A percentile compares a stretch with the other conserved stretches of the same genome.
These are phyloP conservation scores for Dorcoceras hygrometricum DNA, from an alignment of 257 asterid genomes.

Conservation along the genomic window DNA sequence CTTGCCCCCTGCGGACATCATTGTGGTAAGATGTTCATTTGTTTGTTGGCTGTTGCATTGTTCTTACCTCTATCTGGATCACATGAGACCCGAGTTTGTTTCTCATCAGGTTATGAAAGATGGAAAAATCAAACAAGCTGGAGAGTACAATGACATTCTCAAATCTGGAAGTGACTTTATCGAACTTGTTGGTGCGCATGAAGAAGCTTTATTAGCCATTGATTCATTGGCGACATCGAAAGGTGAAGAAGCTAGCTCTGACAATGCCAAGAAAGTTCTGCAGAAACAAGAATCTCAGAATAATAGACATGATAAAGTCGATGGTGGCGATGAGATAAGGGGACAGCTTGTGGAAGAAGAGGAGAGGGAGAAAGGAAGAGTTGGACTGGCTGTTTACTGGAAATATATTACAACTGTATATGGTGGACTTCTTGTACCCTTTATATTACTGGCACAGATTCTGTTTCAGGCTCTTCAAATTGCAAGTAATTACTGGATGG, in stretches of 20 bases:
- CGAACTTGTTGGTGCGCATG: constrained; percentile 91
- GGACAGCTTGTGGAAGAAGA: constrained; percentile 89
- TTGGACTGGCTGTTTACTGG: constrained; percentile 76
- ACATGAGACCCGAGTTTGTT: background rate
- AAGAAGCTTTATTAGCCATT: constrained; percentile 66
- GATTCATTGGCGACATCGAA: constrained; percentile 36
- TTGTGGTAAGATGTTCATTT: constrained; percentile 54
- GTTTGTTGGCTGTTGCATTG: constrained; percentile 6
- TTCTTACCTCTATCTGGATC: background rate
- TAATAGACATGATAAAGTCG: constrained; percentile 32
- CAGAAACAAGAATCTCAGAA: constrained; percentile 37
- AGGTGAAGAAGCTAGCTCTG: constrained; percentile 29
- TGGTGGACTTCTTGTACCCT: constrained; percentile 83
- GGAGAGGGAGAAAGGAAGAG: constrained; percentile 87
- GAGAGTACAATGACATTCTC: constrained; percentile 72
- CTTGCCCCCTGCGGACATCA: constrained; percentile 77
- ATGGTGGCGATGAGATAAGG: constrained; percentile 32
- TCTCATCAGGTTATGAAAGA: constrained; percentile 74
- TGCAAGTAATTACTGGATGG: constrained; percentile 98
- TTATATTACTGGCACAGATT: constrained; percentile 60
- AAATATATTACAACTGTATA: constrained; percentile 74
- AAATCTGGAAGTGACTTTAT: constrained; percentile 66
- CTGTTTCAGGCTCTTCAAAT: constrained; percentile 71
- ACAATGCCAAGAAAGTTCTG: constrained; percentile 24
- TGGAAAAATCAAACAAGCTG: constrained; percentile 72